Percentiles rank a stretch among this genome's conserved stretches.
Conservation (phyloP, 345 rosid genomes). For the Citrus unshiu region DNA sequence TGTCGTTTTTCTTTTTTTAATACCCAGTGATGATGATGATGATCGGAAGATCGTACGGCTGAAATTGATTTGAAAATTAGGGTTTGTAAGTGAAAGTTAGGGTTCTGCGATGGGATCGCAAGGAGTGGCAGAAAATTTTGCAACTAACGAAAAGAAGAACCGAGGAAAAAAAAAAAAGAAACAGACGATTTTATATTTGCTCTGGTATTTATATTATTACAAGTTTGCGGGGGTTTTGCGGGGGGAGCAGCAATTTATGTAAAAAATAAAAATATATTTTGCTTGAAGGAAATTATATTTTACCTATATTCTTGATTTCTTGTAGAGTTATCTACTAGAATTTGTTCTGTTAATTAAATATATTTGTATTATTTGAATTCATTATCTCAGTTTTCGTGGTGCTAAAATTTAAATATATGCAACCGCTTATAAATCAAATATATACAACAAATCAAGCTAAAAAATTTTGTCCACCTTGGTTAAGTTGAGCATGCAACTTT, state of each 20-base stretch:
- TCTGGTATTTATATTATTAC: not conserved
- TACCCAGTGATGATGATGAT: not conserved
- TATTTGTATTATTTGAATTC: no score
- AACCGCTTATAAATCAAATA: not conserved
- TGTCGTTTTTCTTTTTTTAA: not conserved
- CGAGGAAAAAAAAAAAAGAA: conserved; percentile 1
- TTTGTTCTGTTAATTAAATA: no score
- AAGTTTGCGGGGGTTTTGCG: not conserved
- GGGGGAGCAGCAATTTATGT: not conserved
- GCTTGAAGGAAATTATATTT: not conserved
- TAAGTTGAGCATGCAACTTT: no score
- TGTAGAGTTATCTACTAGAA: no score
- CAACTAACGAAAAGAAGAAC: conserved; percentile 26
- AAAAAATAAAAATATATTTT: not conserved
- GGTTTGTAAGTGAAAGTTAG: conserved; percentile 36
- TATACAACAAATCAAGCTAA: no score
- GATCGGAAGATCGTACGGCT: conserved; percentile 33
- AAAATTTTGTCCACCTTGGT: not conserved
- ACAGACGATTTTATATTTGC: not conserved
- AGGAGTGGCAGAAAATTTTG: conserved; percentile 19
- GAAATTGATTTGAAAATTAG: conserved; percentile 1
- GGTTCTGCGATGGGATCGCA: conserved; percentile 48
- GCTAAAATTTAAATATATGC: no score
- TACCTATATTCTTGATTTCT: no score
- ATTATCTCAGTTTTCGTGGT: no score